Conservation (phyloP, 2,329 filamentous ascomycete species). For the Aureobasidium lini region DNA sequence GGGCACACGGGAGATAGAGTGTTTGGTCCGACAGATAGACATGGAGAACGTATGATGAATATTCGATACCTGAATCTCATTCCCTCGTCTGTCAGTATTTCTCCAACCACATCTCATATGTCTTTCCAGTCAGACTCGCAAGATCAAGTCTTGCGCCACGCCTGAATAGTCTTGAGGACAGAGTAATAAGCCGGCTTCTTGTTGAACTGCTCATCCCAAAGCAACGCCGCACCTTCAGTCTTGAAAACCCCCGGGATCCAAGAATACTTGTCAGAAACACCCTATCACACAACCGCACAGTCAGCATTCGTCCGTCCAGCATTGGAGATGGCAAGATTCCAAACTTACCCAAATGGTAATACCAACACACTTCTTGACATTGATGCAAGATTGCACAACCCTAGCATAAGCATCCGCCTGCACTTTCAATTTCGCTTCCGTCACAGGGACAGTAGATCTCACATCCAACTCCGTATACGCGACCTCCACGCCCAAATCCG, state of each 20-base stretch:
- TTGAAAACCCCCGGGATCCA: conserved; percentile 35
- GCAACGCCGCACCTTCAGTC: conserved; percentile 30
- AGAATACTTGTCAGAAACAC: conserved; percentile 33
- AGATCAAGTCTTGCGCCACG: not conserved
- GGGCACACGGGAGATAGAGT: too few relatives aligned
- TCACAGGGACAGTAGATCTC: conserved; percentile 25
- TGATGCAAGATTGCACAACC: conserved; percentile 30
- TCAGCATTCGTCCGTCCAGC: not conserved
- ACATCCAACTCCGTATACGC: conserved; percentile 62
- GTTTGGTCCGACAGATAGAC: too few relatives aligned
- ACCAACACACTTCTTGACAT: conserved; percentile 31
- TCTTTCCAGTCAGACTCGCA: not conserved
- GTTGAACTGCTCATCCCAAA: conserved; percentile 39
- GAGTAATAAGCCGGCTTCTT: conserved; percentile 41
- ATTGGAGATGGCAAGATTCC: conserved; percentile 21
- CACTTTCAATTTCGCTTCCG: conserved; percentile 20
- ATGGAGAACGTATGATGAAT: too few relatives aligned
- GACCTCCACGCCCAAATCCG: conserved; percentile 47
- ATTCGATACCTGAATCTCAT: too few relatives aligned
- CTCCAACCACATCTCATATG: not conserved
- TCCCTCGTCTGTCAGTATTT: not conserved
- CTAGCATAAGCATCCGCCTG: conserved; percentile 44
- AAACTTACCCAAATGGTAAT: conserved; percentile 44
- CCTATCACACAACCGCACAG: conserved; percentile 20
- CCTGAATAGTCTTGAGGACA: conserved; percentile 1